A percentile compares a stretch with the other conserved stretches of the same genome.
phyloP scores from a whole-genome alignment of 78 protist genomes.

The Protostelium mycophagum region DNA sequence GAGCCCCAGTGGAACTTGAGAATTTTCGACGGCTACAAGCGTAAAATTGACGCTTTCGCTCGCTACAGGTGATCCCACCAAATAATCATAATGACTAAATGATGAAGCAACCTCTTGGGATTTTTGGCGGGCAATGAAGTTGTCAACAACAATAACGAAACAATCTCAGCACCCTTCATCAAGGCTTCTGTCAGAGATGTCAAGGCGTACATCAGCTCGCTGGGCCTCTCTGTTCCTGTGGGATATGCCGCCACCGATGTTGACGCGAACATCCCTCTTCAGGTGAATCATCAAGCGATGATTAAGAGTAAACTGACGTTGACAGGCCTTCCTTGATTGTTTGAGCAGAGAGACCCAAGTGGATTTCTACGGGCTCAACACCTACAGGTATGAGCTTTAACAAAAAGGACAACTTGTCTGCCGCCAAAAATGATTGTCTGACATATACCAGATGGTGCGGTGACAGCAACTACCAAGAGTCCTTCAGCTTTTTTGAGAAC shows the following conservation, averaged over 20 bases:
- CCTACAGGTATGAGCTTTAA: neutral
- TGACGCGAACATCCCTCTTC: neutral
- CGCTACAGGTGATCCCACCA: too few relatives aligned
- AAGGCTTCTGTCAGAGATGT: neutral
- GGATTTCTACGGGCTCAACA: neutral
- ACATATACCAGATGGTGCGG: neutral
- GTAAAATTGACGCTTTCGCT: neutral
- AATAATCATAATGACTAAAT: too few relatives aligned
- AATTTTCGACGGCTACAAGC: neutral
- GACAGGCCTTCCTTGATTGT: neutral
- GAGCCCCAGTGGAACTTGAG: neutral
- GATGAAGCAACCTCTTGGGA: neutral
- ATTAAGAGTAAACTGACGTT: too few relatives aligned
- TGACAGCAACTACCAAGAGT: neutral
- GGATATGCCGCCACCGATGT: neutral
- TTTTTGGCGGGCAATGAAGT: neutral
- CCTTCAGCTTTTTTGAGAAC: neutral
- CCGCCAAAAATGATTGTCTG: too few relatives aligned
- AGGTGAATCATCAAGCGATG: too few relatives aligned
- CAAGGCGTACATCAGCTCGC: neutral
- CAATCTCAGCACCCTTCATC: neutral
- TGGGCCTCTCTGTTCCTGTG: neutral
- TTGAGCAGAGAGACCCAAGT: neutral
- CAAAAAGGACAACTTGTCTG: neutral
- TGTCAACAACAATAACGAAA: neutral